Evolutionary conservation across 2,329 filamentous ascomycete genomes (phyloP), one percentile per base, ranked within the genome.

Genomic region (Fusarium domesticum): DNA sequence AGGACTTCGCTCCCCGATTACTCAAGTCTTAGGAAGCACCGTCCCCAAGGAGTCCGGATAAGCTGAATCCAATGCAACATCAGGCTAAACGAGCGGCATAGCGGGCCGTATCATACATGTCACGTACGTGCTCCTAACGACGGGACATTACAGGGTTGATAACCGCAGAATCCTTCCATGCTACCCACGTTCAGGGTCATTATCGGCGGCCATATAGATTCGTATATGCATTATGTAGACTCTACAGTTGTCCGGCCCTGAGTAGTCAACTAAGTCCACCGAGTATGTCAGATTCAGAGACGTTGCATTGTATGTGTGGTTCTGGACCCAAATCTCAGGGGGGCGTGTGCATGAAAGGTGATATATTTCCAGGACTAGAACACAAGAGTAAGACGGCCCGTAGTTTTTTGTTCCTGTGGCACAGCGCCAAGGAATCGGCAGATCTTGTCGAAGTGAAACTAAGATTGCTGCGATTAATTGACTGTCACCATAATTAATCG

Each of bases 21-120:
- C 25, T 30, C 5, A 15, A 32, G 14, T 18, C 18, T 39, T 18
- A 14, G 30, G 30, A 14, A 12, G 17, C 30, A 6, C 5, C n/a
- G 18, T 35, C 23, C 20, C n/a, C 18, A 41, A 42, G 16, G 32
- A 31, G 30, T 12, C 4, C 25, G 32, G 19, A 28, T 37, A 34
- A 43, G 17, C 10, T 2, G 17, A 17, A 14, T 18, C 3, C 30
- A 16, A 45, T 42, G 46, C 35, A 45, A 42, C 38, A 10, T 16
- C 18, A 40, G 2, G 23, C 16, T 23, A 15, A 28, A 28, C 18
- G 19, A 40, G 33, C 42, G 42, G 42, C 16, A 23, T 17, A 25
- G 19, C 42, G 42, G 42, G 37, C 42, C 42, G 42, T 45, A 33
- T 40, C 40, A 45, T 40, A 33, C 18, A n/a, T 30, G 12, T 25